Base-by-base conservation (phyloP, 208 protist species). In the Acanthamoeba triangularis region DNA sequence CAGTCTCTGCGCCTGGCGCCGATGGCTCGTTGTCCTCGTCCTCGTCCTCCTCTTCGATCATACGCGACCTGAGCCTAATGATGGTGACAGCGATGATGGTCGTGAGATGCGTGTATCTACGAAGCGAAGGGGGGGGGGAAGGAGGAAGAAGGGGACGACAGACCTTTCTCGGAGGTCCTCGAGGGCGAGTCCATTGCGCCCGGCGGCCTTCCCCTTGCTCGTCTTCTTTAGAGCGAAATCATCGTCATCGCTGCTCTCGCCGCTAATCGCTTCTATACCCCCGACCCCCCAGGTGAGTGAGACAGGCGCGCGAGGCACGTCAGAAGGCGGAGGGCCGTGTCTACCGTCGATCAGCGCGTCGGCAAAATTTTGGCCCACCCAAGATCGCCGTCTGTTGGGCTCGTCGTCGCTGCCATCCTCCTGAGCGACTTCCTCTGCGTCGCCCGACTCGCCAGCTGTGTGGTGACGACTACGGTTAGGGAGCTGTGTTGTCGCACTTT, bases 121-220 rank as follows among this genome's bases (percentile, higher is more conserved):
- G 14, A 16, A 16, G 18, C 1, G n/a, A 16, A 59, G 23, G 74
- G 37, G 16, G 13, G 11, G 13, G 7, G 54, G 37, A 8, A 65
- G 25, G 8, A 65, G n/a, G n/a, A 65, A n/a, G n/a, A n/a, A n/a
- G n/a, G 25, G 25, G 59, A 10, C 7, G 59, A 30, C 20, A 30
- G 1, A 88, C 80, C 80, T 88, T 44, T 88, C 80, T 35, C 49
- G 80, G n/a, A 88, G 52, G 52, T 88, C 80, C 18, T 88, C 80
- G 49, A 88, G 80, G n/a, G 80, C 80, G 44, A 88, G n/a, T 0
- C 49, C 80, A 88, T 65, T 63, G n/a, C 80, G 41, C 6, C 52
- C 25, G 30, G 18, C 20, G 8, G 67, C 35, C 80, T 65, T 88
- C 30, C n/a, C 28, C 28, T 33, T 88, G 28, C 49, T 56, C n/a